phyloP scores from a whole-genome alignment of 1,284 basidiomycete genomes.

The Trametes hirsuta region DNA sequence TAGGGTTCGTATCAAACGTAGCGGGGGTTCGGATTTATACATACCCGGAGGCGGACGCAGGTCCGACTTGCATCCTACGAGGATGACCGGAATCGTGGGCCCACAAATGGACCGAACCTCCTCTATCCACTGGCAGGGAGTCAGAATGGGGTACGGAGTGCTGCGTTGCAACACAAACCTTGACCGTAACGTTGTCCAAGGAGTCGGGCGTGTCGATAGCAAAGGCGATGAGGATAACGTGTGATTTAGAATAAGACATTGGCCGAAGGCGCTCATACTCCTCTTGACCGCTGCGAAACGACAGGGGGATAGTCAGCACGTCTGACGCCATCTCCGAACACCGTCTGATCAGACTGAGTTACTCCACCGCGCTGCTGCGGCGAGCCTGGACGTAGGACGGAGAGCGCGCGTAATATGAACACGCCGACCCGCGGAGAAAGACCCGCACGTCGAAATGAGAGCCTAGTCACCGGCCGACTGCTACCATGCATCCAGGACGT shows the following conservation, averaged over 20 bases:
- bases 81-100: slow-evolving; percentile 76
- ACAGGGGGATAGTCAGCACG: slow-evolving; percentile 7
- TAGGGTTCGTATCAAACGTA: neutral
- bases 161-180: slow-evolving; percentile 51
- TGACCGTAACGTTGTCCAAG: slow-evolving; percentile 92
- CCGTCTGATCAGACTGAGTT: neutral
- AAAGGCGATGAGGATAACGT: slow-evolving; percentile 98
- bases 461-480: too few relatives aligned
- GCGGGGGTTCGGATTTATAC: neutral
- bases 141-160: neutral
- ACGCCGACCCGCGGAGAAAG: too few relatives aligned
- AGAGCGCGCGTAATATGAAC: too few relatives aligned
- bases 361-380: too few relatives aligned
- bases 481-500: too few relatives aligned
- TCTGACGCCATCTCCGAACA: neutral
- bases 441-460: too few relatives aligned
- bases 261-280: slow-evolving; percentile 76
- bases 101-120: slow-evolving; percentile 95
- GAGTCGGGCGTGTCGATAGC: slow-evolving; percentile 96
- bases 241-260: slow-evolving; percentile 96
- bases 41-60: slow-evolving; percentile 53
- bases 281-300: slow-evolving; percentile 22
- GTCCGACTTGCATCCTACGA: slow-evolving; percentile 88
- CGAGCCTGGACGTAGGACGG: too few relatives aligned
- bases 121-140: slow-evolving; percentile 83